phyloP scores from a whole-genome alignment of 176 grass and related monocot species.

The Olyra latifolia region DNA sequence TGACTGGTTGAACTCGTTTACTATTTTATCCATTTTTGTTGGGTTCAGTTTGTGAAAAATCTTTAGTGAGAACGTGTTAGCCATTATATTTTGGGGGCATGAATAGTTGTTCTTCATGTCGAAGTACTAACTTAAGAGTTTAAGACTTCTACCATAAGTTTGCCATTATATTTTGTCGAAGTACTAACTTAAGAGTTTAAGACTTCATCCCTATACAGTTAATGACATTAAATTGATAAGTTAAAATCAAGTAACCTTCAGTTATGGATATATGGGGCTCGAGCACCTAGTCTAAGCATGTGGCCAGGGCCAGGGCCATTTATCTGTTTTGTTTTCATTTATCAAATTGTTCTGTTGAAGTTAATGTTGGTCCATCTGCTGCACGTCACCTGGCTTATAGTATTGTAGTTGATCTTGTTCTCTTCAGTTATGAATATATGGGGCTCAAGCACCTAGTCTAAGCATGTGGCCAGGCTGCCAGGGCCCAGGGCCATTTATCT shows the following conservation, averaged over 20 bases:
- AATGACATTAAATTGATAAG: neutral
- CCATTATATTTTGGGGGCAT: neutral
- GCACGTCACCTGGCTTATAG: neutral
- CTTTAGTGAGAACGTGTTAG: neutral
- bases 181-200: neutral
- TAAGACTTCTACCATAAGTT: neutral
- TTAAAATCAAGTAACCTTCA: neutral
- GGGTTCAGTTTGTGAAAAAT: neutral
- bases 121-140: neutral
- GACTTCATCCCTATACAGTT: neutral
- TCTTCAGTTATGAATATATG: neutral
- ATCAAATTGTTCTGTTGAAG: neutral
- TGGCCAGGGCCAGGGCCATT: neutral
- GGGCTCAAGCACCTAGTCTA: neutral
- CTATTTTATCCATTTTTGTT: neutral
- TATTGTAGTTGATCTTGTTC: neutral
- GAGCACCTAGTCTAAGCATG: neutral
- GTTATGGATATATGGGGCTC: neutral
- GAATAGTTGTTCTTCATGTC: neutral
- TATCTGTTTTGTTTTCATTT: conserved; percentile 1
- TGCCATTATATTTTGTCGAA: neutral
- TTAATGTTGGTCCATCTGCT: neutral
- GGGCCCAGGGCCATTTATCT: neutral
- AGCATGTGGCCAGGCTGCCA: neutral
- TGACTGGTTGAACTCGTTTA: neutral